Evolutionary conservation across 768 basidiomycete genomes (phyloP), one percentile per base, ranked within the genome.

Genomic region (Pulveroboletus sp.): DNA sequence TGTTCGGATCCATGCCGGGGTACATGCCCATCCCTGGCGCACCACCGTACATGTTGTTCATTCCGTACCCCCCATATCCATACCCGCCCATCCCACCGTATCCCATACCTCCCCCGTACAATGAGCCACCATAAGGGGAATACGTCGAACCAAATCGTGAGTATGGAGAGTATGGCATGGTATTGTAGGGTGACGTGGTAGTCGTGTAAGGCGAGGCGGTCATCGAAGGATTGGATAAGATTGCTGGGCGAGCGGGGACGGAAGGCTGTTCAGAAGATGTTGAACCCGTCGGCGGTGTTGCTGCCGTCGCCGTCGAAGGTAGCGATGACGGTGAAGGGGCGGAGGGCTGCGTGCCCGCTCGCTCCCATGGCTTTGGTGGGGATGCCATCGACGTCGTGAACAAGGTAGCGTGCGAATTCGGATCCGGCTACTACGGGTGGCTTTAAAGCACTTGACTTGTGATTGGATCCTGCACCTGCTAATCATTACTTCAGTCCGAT

Each of bases 291-390:
- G 65, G 43, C 6, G 68, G 14, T 20, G 58, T 36, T 5, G 62
- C 10, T 7, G 55, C 14, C n/a, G 67, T 24, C 13, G 57, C 38
- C 31, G 66, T 50, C 36, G 63, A 29, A 23, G 62, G 49, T 29
- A 49, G 48, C 29, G 60, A 43, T 5, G 69, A 50, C 3, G 72
- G 33, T 14, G 64, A 47, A 17, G 63, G 56, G 12, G 70, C 32
- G 24, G 72, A 21, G 43, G 69, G 32, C 24, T 72, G 68, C 33
- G 67, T 60, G 39, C 71, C 69, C 8, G 79, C 77, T 36, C 82
- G 79, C 67, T 94, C 91, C 91, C 90, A 94, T 56, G 90, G 91
- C 66, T 92, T 93, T 64, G 90, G 90, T 40, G 90, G 90, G 19
- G 90, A 89, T 32, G 78, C 81, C 89, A 91, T 90, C 35, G 65